Percentiles rank a stretch among this genome's conserved stretches.
phyloP scores from a whole-genome alignment of 495 filamentous ascomycete genomes.

The Annulohypoxylon bovei region DNA sequence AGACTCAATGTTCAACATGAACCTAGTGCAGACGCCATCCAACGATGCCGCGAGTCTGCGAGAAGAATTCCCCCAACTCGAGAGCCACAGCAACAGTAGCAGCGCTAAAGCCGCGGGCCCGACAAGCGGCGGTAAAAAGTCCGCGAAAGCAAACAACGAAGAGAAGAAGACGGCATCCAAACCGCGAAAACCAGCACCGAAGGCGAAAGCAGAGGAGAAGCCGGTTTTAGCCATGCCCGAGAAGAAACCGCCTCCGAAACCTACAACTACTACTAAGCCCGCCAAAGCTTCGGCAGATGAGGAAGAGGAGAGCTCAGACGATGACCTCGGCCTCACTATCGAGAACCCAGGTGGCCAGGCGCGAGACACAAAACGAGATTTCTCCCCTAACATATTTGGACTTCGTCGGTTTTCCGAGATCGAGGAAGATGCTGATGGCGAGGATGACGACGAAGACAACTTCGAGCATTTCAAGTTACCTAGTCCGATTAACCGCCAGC shows the following conservation, averaged over 20 bases:
- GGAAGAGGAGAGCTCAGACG: constrained; percentile 58
- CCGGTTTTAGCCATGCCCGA: constrained; percentile 27
- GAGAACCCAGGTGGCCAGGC: constrained; percentile 56
- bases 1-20: constrained; percentile 69
- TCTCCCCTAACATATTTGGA: constrained; percentile 50
- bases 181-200: constrained; percentile 41
- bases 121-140: constrained; percentile 22
- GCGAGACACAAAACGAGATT: constrained; percentile 42
- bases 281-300: constrained; percentile 42
- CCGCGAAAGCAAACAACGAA: constrained; percentile 28
- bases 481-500: constrained; percentile 48
- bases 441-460: constrained; percentile 45
- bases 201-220: constrained; percentile 40
- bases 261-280: constrained; percentile 23
- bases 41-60: constrained; percentile 53
- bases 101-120: constrained; percentile 33
- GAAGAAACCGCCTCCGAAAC: constrained; percentile 45
- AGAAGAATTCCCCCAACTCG: constrained; percentile 55
- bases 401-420: constrained; percentile 56
- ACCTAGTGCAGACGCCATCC: constrained; percentile 57
- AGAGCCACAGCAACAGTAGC: constrained; percentile 36
- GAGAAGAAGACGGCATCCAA: constrained; percentile 40
- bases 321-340: constrained; percentile 56
- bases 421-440: constrained; percentile 51
- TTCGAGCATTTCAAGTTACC: constrained; percentile 48